Percentiles rank a stretch among this genome's conserved stretches.
phyloP scores from a whole-genome alignment of 164 flowering plant genomes.

The Paratinospora sagittata region DNA sequence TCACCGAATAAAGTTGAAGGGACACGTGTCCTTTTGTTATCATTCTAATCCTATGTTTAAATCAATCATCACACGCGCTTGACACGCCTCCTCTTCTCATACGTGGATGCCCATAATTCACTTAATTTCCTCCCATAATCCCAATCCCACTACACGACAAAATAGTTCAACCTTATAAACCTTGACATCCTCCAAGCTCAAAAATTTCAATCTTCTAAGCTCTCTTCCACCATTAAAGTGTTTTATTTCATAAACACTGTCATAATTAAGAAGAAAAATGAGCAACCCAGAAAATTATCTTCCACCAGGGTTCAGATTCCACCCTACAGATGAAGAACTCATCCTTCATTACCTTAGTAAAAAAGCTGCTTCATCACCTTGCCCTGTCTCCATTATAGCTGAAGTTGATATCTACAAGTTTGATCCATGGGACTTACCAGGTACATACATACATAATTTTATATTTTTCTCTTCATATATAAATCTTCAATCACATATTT shows the following conservation, averaged over 20 bases:
- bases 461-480: too few relatives aligned
- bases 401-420: conserved; percentile 5
- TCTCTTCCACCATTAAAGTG: too few relatives aligned
- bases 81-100: neutral
- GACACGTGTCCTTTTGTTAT: neutral
- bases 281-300: neutral
- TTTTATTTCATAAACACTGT: too few relatives aligned
- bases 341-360: neutral
- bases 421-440: conserved; percentile 1
- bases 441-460: neutral
- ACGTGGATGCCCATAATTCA: too few relatives aligned
- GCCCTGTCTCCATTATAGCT: conserved; percentile 3
- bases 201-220: neutral
- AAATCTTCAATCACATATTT: too few relatives aligned
- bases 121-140: too few relatives aligned
- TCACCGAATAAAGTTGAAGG: neutral
- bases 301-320: neutral
- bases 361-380: neutral
- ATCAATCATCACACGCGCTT: neutral
- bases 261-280: too few relatives aligned
- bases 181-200: neutral
- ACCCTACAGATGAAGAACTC: neutral
- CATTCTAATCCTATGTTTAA: neutral
- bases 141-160: neutral
- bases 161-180: neutral